Evolutionary conservation across 1,139 yeast species (phyloP).

Genomic region (Yamadazyma blattariae): DNA sequence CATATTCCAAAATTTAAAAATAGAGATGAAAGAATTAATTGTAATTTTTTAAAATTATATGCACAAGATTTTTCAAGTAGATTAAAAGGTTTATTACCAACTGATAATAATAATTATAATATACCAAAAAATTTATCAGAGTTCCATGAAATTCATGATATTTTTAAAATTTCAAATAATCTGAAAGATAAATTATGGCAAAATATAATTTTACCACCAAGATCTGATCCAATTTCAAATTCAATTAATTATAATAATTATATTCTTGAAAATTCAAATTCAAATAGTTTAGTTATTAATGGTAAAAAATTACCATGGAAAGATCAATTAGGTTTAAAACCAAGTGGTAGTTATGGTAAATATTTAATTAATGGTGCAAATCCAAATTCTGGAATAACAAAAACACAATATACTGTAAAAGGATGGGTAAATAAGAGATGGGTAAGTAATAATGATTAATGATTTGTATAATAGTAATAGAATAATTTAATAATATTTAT

Average conservation of each 20-base stretch:
- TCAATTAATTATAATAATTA: constrained; percentile 23
- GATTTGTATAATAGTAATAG: background rate
- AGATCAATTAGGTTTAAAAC: constrained; percentile 21
- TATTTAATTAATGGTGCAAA: constrained; percentile 29
- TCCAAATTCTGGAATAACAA: constrained; percentile 39
- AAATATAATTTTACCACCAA: constrained; percentile 45
- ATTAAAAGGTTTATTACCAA: constrained; percentile 25
- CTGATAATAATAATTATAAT: constrained; percentile 10
- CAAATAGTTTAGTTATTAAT: constrained; percentile 18
- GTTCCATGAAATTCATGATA: constrained; percentile 27
- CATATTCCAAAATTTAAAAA: constrained; percentile 20
- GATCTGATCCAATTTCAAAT: constrained; percentile 35
- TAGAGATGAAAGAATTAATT: constrained; percentile 47
- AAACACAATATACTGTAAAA: constrained; percentile 48
- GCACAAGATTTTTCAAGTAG: constrained; percentile 45
- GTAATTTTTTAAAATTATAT: constrained; percentile 43
- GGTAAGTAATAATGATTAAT: constrained; percentile 16
- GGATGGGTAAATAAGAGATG: constrained; percentile 55
- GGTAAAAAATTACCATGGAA: constrained; percentile 43
- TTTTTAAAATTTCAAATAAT: constrained; percentile 32
- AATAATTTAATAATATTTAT: no score
- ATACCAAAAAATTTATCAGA: constrained; percentile 8
- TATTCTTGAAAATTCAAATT: constrained; percentile 11
- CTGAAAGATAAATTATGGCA: constrained; percentile 50
- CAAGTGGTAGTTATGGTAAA: constrained; percentile 33